Conservation (phyloP, 441 rosid species). For the Populus hybrid region DNA sequence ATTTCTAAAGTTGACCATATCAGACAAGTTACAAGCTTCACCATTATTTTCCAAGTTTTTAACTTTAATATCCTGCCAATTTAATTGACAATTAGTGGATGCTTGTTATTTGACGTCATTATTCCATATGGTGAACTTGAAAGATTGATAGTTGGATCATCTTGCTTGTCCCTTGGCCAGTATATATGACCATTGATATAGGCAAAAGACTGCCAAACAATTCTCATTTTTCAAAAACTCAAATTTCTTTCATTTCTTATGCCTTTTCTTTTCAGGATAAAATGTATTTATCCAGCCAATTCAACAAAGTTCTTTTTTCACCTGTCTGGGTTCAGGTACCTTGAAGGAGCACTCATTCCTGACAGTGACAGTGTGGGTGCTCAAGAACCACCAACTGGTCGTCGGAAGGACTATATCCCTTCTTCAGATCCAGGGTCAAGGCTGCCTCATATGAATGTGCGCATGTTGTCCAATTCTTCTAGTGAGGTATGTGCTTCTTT, state of each 20-base stretch:
- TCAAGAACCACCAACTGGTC: slow-evolving; percentile 56
- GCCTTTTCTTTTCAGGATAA: neutral
- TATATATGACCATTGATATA: neutral
- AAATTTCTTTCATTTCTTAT: neutral
- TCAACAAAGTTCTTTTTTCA: neutral
- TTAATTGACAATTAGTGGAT: neutral
- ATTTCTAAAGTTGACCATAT: neutral
- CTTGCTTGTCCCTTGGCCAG: neutral
- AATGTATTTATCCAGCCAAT: neutral
- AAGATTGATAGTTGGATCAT: neutral
- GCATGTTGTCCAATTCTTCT: slow-evolving; percentile 36
- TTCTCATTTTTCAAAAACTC: neutral
- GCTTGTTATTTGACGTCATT: neutral
- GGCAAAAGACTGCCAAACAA: neutral
- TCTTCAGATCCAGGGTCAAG: slow-evolving; percentile 79
- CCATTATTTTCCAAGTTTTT: neutral
- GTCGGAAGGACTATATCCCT: slow-evolving; percentile 80
- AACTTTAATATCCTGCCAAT: neutral
- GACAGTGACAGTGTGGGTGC: slow-evolving; percentile 26
- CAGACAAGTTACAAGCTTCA: neutral
- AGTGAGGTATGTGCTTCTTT: slow-evolving; percentile 34
- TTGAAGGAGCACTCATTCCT: slow-evolving; percentile 72
- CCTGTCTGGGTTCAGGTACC: slow-evolving; percentile 49
- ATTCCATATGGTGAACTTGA: neutral
- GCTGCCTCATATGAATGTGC: slow-evolving; percentile 66